phyloP scores from a whole-genome alignment of 345 rosid species.

The Aquilaria yunnanensis region DNA sequence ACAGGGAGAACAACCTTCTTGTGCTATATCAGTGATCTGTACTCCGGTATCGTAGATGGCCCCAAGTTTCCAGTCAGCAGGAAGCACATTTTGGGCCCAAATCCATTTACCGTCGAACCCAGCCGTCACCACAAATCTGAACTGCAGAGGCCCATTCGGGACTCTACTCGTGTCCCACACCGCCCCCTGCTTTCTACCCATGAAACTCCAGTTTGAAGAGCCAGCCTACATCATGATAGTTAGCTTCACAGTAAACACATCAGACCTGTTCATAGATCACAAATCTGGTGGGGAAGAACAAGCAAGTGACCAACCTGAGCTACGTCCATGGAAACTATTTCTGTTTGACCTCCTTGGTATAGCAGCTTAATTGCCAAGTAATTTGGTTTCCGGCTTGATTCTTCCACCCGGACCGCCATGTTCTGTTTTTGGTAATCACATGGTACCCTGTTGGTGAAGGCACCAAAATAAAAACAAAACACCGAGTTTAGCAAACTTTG shows the following conservation, averaged over 20 bases:
- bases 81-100: constrained; percentile 70
- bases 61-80: constrained; percentile 63
- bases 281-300: too few relatives aligned
- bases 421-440: constrained; percentile 66
- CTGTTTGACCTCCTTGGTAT: constrained; percentile 96
- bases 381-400: constrained; percentile 69
- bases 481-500: too few relatives aligned
- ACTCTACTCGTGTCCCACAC: constrained; percentile 70
- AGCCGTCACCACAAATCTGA: constrained; percentile 62
- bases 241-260: constrained; percentile 1
- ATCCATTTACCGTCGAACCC: constrained; percentile 87
- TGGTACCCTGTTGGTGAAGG: constrained; percentile 50
- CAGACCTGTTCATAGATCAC: neutral
- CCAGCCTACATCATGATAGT: constrained; percentile 32
- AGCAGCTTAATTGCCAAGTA: constrained; percentile 67
- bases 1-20: constrained; percentile 77
- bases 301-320: constrained; percentile 35
- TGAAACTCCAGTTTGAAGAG: constrained; percentile 59
- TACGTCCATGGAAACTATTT: constrained; percentile 67
- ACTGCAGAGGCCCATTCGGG: constrained; percentile 70
- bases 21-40: constrained; percentile 74
- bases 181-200: constrained; percentile 72
- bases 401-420: constrained; percentile 79
- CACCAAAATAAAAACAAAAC: neutral
- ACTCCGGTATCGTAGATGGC: constrained; percentile 58